Evolutionary conservation across 2,329 filamentous ascomycete genomes (phyloP), one percentile per base, ranked within the genome.

Genomic region (Fusarium acutatum): DNA sequence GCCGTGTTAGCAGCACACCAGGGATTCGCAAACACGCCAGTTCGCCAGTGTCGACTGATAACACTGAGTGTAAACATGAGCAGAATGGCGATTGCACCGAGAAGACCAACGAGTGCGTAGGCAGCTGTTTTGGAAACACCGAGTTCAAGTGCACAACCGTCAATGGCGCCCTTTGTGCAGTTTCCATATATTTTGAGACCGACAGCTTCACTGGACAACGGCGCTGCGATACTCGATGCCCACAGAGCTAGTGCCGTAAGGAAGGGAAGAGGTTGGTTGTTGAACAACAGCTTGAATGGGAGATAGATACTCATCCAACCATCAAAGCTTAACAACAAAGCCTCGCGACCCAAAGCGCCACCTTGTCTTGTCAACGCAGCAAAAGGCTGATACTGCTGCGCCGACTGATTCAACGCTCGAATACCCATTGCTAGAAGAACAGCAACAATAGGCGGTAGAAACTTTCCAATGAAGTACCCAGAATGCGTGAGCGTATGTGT

Each of bases 341-440:
- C 86, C 37, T 86, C 81, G 0, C 75, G 71, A 0, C 85, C 86
- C 0, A 75, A 57, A 0, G 83, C 83, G 10, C 85, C 86, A 1
- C 77, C 74, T 0, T 78, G 70, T 14, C 75, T 77, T 11, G 82
- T 78, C 5, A 88, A 76, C 2, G 83, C 81, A 57, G 84, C 82
- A 72, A 86, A 86, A 3, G 85, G 85, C 64, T 84, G 83, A 46
- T 83, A 84, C 17, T 83, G 79, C 59, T 84, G 83, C 2, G 80
- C 83, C 61, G 82, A 81, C 57, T 80, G 77, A 65, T 84, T 82
- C 60, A 86, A 72, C 26, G 84, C 79, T 6, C 84, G 80, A 38
- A 85, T 79, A 0, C 81, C 81, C 52, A 85, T 81, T 15, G 80
- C 79, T 5, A 85, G 77, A 20, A 82, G 59, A 2, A 86, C 80